Evolutionary conservation across 2,329 filamentous ascomycete genomes (phyloP).

Genomic region (Lomentospora prolificans): DNA sequence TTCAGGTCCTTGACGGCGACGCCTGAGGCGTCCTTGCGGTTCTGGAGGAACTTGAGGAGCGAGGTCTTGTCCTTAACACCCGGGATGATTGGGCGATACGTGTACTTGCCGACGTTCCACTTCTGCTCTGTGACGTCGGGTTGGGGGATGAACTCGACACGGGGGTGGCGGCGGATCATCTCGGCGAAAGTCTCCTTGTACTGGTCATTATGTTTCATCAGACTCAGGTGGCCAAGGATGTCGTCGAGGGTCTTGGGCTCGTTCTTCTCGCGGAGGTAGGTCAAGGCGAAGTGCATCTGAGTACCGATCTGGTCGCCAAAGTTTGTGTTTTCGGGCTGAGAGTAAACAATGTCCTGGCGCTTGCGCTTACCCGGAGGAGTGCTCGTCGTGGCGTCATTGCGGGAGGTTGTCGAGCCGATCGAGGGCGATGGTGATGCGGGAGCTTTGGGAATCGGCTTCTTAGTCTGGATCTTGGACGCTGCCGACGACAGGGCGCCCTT

Average conservation of each 20-base stretch:
- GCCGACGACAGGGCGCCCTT: constrained; percentile 52
- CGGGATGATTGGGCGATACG: constrained; percentile 70
- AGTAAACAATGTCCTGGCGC: constrained; percentile 54
- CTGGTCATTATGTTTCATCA: constrained; percentile 51
- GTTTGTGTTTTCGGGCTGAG: constrained; percentile 66
- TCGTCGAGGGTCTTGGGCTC: constrained; percentile 62
- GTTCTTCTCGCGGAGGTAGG: constrained; percentile 67
- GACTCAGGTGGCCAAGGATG: constrained; percentile 70
- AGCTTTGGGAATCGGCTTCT: constrained; percentile 24
- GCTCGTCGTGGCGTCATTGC: constrained; percentile 25
- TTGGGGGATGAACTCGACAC: constrained; percentile 47
- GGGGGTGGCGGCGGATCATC: constrained; percentile 56
- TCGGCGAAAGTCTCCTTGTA: constrained; percentile 55
- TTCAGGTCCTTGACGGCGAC: constrained; percentile 84
- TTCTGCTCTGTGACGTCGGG: constrained; percentile 54
- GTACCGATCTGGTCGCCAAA: constrained; percentile 76
- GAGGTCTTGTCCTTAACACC: constrained; percentile 69
- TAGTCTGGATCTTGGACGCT: constrained; percentile 52
- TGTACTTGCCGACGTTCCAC: constrained; percentile 63
- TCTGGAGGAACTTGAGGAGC: constrained; percentile 71
- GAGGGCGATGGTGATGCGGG: constrained; percentile 55
- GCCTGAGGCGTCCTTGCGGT: constrained; percentile 69
- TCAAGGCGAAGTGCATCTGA: constrained; percentile 77
- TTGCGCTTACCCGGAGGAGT: constrained; percentile 50
- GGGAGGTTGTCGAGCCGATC: constrained; percentile 37